phyloP scores from a whole-genome alignment of 129 eudicot species.

The Arctium minus region DNA sequence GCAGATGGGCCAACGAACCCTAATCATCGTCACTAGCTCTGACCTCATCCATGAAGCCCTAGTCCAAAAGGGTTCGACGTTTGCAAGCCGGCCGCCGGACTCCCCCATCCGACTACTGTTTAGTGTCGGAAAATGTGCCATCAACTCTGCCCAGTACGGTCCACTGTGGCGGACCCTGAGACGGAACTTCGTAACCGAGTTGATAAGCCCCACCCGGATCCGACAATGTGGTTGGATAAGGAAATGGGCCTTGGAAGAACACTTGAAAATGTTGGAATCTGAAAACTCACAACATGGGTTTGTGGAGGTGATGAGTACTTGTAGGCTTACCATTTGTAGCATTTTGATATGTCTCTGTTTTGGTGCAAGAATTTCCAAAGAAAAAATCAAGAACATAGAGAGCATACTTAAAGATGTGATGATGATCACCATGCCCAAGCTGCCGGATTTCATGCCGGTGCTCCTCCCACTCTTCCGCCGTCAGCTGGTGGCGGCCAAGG shows the following conservation, averaged over 20 bases:
- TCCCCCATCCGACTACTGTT: slow-evolving; percentile 84
- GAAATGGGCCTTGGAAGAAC: slow-evolving; percentile 86
- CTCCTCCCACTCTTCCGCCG: slow-evolving; percentile 63
- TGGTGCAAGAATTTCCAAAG: slow-evolving; percentile 82
- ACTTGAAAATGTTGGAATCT: slow-evolving; percentile 46
- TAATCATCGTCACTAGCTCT: slow-evolving; percentile 68
- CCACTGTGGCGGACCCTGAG: slow-evolving; percentile 88
- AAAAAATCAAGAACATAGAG: slow-evolving; percentile 56
- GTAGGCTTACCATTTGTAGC: slow-evolving; percentile 85
- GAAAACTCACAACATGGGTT: slow-evolving; percentile 47
- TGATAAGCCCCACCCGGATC: slow-evolving; percentile 80
- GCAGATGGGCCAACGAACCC: slow-evolving; percentile 96
- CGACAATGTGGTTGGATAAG: slow-evolving; percentile 84
- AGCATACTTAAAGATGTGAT: slow-evolving; percentile 83
- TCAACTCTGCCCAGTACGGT: slow-evolving; percentile 93
- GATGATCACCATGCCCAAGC: slow-evolving; percentile 82
- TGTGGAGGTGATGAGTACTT: slow-evolving; percentile 81
- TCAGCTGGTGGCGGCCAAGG: slow-evolving; percentile 59
- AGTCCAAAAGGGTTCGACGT: slow-evolving; percentile 65
- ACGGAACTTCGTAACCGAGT: slow-evolving; percentile 80
- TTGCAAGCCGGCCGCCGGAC: slow-evolving; percentile 88
- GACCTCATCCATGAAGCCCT: slow-evolving; percentile 95
- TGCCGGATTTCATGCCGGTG: slow-evolving; percentile 90
- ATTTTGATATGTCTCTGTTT: slow-evolving; percentile 85
- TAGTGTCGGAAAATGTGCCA: slow-evolving; percentile 89